phyloP scores from a whole-genome alignment of 2,329 filamentous ascomycete genomes.

The Lasiodiplodia citricola region DNA sequence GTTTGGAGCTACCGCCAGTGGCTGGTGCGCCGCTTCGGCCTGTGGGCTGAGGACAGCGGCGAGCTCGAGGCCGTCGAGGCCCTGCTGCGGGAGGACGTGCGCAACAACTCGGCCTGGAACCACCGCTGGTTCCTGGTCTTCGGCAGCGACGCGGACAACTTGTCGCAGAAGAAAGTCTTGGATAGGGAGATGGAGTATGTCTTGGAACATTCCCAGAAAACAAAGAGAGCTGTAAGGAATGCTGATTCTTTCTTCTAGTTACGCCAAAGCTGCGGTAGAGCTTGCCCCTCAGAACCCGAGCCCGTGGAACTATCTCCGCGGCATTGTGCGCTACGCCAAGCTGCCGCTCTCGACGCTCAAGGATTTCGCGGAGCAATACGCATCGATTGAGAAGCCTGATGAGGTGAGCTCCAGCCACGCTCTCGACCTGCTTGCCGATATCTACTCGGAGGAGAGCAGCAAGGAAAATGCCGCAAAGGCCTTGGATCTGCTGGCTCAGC shows the following conservation, averaged over 20 bases:
- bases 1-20: conserved; percentile 95
- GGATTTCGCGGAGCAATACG: conserved; percentile 61
- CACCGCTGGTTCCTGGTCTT: conserved; percentile 96
- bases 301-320: conserved; percentile 89
- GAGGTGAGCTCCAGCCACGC: conserved; percentile 66
- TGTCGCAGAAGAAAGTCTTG: conserved; percentile 60
- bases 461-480: conserved; percentile 70
- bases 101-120: conserved; percentile 98
- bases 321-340: conserved; percentile 71
- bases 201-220: too few species aligned
- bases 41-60: conserved; percentile 55
- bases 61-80: conserved; percentile 74
- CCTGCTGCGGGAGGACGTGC: conserved; percentile 78
- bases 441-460: conserved; percentile 61
- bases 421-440: conserved; percentile 74
- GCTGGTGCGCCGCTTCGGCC: conserved; percentile 68
- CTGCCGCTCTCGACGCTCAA: conserved; percentile 56
- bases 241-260: conserved; percentile 34
- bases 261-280: conserved; percentile 71
- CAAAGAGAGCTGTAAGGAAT: too few species aligned
- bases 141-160: conserved; percentile 55
- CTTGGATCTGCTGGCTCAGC: conserved; percentile 74
- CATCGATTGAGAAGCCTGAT: conserved; percentile 53
- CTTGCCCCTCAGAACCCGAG: conserved; percentile 92
- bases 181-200: conserved; percentile 69